Base-by-base conservation (phyloP, 2,329 filamentous ascomycete genomes). In the Epichloe coenophiala region DNA sequence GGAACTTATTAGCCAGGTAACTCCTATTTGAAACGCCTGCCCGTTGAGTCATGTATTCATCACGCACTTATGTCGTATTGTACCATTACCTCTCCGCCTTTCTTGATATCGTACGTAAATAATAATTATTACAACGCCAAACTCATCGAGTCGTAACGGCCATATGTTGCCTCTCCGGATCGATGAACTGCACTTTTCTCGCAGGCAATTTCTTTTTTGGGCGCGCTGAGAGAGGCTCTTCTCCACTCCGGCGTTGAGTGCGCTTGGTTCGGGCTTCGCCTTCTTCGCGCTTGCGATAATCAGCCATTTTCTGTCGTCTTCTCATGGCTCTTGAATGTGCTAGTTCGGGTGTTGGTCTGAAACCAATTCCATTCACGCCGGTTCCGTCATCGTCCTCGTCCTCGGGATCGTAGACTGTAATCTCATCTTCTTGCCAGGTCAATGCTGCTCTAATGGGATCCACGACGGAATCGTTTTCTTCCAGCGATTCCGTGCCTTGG, bases 361-460 rank as follows among this genome's bases (percentile, higher is more conserved):
- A 84, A 1, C 81, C 81, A 53, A 84, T 78, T 5, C 81, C 81
- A 60, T 84, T 83, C 59, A 84, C 78, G 21, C 81, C 81, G 3
- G 75, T 77, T 47, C 81, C 81, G 59, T 84, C 81, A 58, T 84
- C 81, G 55, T 84, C 80, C 54, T 76, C 72, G 59, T 84, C 81
- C 40, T 79, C 70, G 0, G 79, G 77, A 56, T 83, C 76, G 61
- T 83, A 81, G 31, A 83, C 71, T 2, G 81, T 84, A 53, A 84
- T 84, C 60, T 84, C 81, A 56, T 83, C 76, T 55, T 83, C 78
- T 58, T 80, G 79, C 81, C 81, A 84, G 2, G 81, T 84, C 48
- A 83, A 67, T 3, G 78, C 73, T 6, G 79, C 78, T 37, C 78
- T 71, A 9, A 80, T 60, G 0, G 77, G 76, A 50, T 80, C 77